Evolutionary conservation across 208 protist genomes (phyloP).

Genomic region (Acanthamoeba royreba): DNA sequence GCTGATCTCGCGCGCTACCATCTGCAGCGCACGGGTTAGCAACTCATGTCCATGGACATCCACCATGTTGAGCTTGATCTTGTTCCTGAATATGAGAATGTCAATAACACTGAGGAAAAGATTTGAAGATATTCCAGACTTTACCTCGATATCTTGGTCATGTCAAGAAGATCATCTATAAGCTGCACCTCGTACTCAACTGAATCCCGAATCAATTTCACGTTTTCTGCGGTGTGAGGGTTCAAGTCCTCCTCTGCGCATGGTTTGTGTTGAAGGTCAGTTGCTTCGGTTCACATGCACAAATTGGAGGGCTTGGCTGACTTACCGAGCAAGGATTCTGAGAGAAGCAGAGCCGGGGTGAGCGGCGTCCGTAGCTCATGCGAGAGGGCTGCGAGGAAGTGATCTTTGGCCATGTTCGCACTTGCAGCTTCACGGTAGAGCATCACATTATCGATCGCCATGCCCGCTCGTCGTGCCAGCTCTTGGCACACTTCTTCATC

Average conservation of each 20-base stretch:
- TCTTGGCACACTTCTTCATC: not conserved
- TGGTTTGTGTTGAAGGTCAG: not conserved
- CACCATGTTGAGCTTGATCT: not conserved
- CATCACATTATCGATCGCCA: not conserved
- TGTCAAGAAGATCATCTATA: slow-evolving; percentile 3
- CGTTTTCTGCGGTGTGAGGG: not conserved
- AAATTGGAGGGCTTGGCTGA: not conserved
- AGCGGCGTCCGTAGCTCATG: not conserved
- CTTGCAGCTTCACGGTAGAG: not conserved
- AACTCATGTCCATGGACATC: not conserved
- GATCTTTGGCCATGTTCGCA: not conserved
- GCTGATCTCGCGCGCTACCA: not conserved
- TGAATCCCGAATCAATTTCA: not conserved
- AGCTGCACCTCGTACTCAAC: slow-evolving; percentile 2
- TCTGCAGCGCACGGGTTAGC: not conserved
- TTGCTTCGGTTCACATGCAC: no score
- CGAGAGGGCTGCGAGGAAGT: slow-evolving; percentile 2
- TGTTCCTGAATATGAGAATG: not conserved
- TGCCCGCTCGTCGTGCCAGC: not conserved
- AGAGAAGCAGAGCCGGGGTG: not conserved
- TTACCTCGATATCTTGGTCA: not conserved
- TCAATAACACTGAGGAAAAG: no score
- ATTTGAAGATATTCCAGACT: not conserved
- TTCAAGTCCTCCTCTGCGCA: not conserved
- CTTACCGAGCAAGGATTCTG: not conserved